Evolutionary conservation across 768 basidiomycete genomes (phyloP), one percentile per base, ranked within the genome.

Genomic region (Lactarius deliciosus): DNA sequence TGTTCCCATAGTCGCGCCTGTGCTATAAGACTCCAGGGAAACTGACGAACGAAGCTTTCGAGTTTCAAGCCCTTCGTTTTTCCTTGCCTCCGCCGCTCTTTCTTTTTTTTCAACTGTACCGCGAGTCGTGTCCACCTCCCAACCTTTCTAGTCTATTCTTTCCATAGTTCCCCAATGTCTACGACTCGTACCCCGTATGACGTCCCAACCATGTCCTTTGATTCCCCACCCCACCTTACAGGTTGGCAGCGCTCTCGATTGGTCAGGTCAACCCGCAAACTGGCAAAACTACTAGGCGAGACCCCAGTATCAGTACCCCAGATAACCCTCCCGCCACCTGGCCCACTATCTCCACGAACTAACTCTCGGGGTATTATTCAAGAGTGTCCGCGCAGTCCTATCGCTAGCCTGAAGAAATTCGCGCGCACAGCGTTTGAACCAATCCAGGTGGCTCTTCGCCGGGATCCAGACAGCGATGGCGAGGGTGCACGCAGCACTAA

Each of bases 221-320:
- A 43, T 10, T 22, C 2, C 8, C 25, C 11, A 20, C 56, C 45
- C 36, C 45, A 3, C 22, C 63, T 69, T 15, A 53, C 69, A 45
- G 28, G 30, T 41, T 41, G 50, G 22, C 69, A 70, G 41, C 69
- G 67, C 30, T 61, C 62, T 41, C 69, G 43, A 18, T 54, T 68
- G 4, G 9, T 68, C 18, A 68, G 50, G 53, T 68, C 69, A 34
- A 64, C 63, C 18, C 67, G 67, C 60, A 70, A 70, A 40, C 50
- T 70, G 30, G 34, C 67, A n/a, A 68, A 70, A n/a, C 34, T 70
- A 57, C 53, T 70, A n/a, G 69, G 69, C n/a, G 64, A 69, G 28
- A 70, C 61, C 15, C 69, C 69, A 18, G 25, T 62, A 25, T 43
- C 55, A 18, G 25, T 62, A 25, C 53, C 55, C 34, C 60, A 45